Evolutionary conservation across 2,329 filamentous ascomycete genomes (phyloP).

Genomic region (Aspergillus sp.): DNA sequence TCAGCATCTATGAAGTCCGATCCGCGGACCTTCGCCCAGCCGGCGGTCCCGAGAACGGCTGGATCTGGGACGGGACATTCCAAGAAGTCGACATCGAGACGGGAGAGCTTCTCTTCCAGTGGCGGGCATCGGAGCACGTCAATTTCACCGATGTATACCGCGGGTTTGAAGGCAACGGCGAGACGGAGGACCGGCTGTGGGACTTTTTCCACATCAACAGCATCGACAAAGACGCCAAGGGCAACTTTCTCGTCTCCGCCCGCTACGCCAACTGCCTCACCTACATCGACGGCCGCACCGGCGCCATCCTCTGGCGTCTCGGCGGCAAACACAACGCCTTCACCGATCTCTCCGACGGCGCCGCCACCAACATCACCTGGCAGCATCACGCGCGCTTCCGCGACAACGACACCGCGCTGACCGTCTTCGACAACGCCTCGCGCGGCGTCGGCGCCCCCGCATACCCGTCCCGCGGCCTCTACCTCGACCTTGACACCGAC

Average conservation of each 20-base stretch:
- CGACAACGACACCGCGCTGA: conserved; percentile 29
- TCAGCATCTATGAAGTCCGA: conserved; percentile 41
- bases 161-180: conserved; percentile 17
- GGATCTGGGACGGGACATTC: conserved; percentile 43
- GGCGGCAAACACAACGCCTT: conserved; percentile 49
- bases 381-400: conserved; percentile 54
- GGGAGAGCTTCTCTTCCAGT: conserved; percentile 46
- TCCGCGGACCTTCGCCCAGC: conserved; percentile 39
- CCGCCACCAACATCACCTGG: conserved; percentile 49
- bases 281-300: conserved; percentile 44
- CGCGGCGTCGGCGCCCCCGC: conserved; percentile 18
- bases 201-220: conserved; percentile 60
- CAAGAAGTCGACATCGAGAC: conserved; percentile 49
- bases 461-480: conserved; percentile 44
- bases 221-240: conserved; percentile 49
- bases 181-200: conserved; percentile 35
- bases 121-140: conserved; percentile 49
- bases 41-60: conserved; percentile 34
- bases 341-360: conserved; percentile 38
- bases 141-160: conserved; percentile 23
- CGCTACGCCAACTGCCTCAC: conserved; percentile 38
- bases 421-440: conserved; percentile 43
- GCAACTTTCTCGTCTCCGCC: conserved; percentile 46
- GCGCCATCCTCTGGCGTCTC: conserved; percentile 52
- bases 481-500: conserved; percentile 41